Base-by-base conservation (phyloP, 768 basidiomycete species). In the Clitopilus hobsonii region DNA sequence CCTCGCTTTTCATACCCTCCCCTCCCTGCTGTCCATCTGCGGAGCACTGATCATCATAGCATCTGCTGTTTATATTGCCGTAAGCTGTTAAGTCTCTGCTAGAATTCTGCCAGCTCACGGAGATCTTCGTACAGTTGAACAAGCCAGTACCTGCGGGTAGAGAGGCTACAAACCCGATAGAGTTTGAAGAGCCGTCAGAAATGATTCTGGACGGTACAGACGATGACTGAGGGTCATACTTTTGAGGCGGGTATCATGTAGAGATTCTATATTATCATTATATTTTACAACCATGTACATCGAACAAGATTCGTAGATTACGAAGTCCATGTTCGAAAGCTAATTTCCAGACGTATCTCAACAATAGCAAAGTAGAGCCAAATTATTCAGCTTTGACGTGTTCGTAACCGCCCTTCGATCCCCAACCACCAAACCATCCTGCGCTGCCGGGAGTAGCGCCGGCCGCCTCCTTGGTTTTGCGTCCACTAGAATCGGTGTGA, bases 1-100 rank as follows among this genome's bases (percentile, higher is more conserved):
- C 3, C 58, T 86, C 38, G 77, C 88, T 60, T 89, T 92, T 67
- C 73, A 82, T 45, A 76, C 76, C 0, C 65, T 72, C 5, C 89
- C 88, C 0, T 79, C 86, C 1, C 58, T 73, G 1, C 69, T 88
- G 25, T 88, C 85, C 2, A 63, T 85, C 4, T 60, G 83, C 8
- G 91, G 91, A 1, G 84, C 83, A 1, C 41, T 72, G 4, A 80
- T 91, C 55, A 92, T 91, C 59, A 66, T 90, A 30, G 59, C 71
- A 1, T 78, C 82, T 8, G 88, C 88, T 0, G 58, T 85, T 23
- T 89, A 81, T 64, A 80, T 86, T 28, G 86, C 82, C 7, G 86
- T 90, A 67, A 58, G 81, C 67, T n/a, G n/a, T n/a, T n/a, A n/a
- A n/a, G n/a, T n/a, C n/a, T n/a, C n/a, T n/a, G n/a, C n/a, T n/a